Percentiles rank a stretch among this genome's conserved stretches.
These are phyloP conservation scores for Cyberlindnera petersonii DNA, from an alignment of 805 yeast species.

Conservation along the genomic window DNA sequence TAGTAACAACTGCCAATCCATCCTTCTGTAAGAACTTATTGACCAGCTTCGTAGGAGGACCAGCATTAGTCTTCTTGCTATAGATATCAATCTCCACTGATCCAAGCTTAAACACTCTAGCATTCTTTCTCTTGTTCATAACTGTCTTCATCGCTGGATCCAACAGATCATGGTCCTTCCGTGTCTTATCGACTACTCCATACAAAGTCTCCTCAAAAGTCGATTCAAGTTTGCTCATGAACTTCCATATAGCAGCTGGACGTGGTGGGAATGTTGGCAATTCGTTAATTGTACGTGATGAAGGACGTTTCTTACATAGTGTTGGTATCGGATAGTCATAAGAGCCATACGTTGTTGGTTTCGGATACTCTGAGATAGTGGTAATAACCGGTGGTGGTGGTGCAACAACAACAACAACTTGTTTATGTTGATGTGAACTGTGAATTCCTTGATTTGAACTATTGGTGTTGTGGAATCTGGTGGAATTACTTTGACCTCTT, in stretches of 20 bases:
- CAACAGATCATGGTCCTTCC: slow-evolving; percentile 1
- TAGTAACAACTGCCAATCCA: slow-evolving; percentile 3
- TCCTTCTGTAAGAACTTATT: slow-evolving; percentile 14
- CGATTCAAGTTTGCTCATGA: slow-evolving; percentile 7
- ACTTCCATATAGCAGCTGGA: slow-evolving; percentile 14
- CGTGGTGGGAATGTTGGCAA: slow-evolving; percentile 16
- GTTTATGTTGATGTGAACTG: slow-evolving; percentile 4
- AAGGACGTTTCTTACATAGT: background rate
- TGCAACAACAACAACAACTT: background rate
- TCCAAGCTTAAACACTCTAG: slow-evolving; percentile 20
- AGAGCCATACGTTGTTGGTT: slow-evolving; percentile 11
- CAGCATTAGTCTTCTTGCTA: slow-evolving; percentile 2
- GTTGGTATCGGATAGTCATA: slow-evolving; percentile 19
- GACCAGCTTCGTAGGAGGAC: slow-evolving; percentile 2
- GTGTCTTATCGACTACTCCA: background rate
- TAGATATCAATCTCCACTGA: slow-evolving; percentile 16
- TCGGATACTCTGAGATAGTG: slow-evolving; percentile 15
- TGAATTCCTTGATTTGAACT: slow-evolving; percentile 1
- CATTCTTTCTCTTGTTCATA: slow-evolving; percentile 8
- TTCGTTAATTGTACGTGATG: slow-evolving; percentile 11
- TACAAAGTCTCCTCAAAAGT: slow-evolving; percentile 11
- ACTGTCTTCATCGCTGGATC: slow-evolving; percentile 17
- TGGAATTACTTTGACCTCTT: slow-evolving; percentile 2
- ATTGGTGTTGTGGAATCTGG: slow-evolving; percentile 4
- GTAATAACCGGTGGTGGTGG: slow-evolving; percentile 5